phyloP scores from a whole-genome alignment of 306 rosid species.

The Alnus glutinosa region DNA sequence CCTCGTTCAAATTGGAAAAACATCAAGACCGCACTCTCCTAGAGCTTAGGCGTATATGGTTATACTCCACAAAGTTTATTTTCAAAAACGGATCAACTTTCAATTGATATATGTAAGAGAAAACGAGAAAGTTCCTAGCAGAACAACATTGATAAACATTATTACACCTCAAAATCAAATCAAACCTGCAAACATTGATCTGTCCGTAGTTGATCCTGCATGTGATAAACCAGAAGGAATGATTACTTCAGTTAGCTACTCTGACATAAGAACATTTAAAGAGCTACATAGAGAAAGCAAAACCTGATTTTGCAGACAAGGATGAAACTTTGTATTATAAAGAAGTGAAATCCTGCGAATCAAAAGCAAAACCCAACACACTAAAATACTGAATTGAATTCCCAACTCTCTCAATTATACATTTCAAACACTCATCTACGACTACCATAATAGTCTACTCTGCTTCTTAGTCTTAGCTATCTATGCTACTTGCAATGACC shows the following conservation, averaged over 20 bases:
- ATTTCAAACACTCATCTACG: background rate
- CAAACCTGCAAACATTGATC: conserved; percentile 5
- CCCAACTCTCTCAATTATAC: background rate
- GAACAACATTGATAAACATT: background rate
- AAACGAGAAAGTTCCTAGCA: background rate
- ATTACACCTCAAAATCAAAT: background rate
- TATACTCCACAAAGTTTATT: background rate
- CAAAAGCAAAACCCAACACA: background rate
- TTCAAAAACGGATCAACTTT: background rate
- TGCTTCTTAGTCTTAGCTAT: conserved; percentile 5
- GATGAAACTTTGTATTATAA: background rate
- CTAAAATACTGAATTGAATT: background rate
- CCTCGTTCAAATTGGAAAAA: background rate
- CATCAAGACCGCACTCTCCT: background rate
- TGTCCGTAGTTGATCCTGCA: background rate
- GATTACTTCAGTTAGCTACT: background rate
- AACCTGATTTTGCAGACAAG: conserved; percentile 16
- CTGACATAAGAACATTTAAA: background rate
- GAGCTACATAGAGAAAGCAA: background rate
- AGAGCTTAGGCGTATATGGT: background rate
- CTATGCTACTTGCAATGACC: background rate
- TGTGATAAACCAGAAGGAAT: background rate
- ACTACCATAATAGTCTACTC: background rate
- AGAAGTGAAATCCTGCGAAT: conserved; percentile 1
- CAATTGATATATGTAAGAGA: background rate